phyloP scores from a whole-genome alignment of 768 basidiomycete genomes.

The Leccinum ochraceum region DNA sequence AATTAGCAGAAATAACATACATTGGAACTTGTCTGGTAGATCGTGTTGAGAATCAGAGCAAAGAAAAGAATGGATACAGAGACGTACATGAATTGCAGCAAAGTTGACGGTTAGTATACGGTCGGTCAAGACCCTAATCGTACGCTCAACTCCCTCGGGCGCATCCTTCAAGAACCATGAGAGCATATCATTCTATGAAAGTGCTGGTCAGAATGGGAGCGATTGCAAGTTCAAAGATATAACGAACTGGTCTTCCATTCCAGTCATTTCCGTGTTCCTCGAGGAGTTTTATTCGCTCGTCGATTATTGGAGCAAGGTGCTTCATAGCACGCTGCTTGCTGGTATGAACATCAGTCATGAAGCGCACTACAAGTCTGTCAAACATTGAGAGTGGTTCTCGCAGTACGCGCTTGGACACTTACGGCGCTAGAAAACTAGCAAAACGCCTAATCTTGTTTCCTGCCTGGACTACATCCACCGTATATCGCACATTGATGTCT shows the following conservation, averaged over 20 bases:
- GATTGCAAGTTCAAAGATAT: background rate
- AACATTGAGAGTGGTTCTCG: too few species aligned
- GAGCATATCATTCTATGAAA: background rate
- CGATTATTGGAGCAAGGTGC: constrained; percentile 6
- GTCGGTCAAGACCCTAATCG: background rate
- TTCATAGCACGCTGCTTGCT: background rate
- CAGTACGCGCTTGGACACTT: background rate
- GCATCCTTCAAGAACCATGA: background rate
- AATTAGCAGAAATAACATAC: background rate
- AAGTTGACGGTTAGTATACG: background rate
- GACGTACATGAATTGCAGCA: constrained; percentile 18
- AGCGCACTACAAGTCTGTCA: background rate
- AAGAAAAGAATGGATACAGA: background rate
- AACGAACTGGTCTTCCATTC: background rate
- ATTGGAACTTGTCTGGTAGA: background rate
- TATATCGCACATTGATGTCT: background rate
- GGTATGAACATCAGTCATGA: background rate
- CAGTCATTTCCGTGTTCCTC: background rate
- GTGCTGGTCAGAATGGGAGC: background rate
- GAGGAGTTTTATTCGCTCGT: background rate
- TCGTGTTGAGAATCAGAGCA: background rate
- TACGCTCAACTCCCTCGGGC: background rate
- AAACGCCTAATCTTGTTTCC: background rate
- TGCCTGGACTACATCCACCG: background rate
- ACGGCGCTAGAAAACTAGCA: background rate